A percentile compares a stretch with the other conserved stretches of the same genome.
Conservation (phyloP, 164 flowering plant species). For the Platanus orientalis region DNA sequence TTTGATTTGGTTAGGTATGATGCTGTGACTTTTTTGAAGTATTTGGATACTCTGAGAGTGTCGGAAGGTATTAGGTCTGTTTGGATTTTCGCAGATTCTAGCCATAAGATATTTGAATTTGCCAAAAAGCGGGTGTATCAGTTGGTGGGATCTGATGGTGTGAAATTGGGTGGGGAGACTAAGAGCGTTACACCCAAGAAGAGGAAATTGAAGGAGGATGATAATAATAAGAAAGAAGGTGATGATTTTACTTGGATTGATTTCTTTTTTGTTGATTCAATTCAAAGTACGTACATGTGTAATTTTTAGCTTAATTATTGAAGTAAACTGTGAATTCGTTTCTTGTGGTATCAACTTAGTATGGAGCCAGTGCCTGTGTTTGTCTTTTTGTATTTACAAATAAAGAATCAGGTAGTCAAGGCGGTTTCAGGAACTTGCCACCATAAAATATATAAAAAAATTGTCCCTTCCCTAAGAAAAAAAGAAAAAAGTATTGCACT, state of each 20-base stretch:
- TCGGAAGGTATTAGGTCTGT: slow-evolving; percentile 94
- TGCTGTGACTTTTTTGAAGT: slow-evolving; percentile 92
- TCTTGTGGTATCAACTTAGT: too few species aligned
- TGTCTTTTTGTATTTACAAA: too few species aligned
- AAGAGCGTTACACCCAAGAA: slow-evolving; percentile 42
- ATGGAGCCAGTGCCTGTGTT: too few species aligned
- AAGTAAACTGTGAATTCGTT: too few species aligned
- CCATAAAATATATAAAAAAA: too few species aligned
- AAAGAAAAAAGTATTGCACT: too few species aligned
- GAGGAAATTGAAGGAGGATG: slow-evolving; percentile 47
- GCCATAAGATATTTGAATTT: slow-evolving; percentile 91
- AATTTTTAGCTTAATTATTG: too few species aligned
- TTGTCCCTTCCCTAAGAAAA: too few species aligned
- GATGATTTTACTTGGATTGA: slow-evolving; percentile 1
- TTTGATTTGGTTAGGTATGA: slow-evolving; percentile 60
- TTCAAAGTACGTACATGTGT: too few species aligned
- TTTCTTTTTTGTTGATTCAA: too few species aligned
- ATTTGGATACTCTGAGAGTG: slow-evolving; percentile 88
- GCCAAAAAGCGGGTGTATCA: slow-evolving; percentile 91
- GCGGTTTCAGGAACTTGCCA: too few species aligned
- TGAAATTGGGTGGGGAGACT: slow-evolving; percentile 27
- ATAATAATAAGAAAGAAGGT: slow-evolving; percentile 41
- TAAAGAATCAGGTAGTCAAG: too few species aligned
- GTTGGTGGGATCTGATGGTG: slow-evolving; percentile 48
- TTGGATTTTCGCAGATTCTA: slow-evolving; percentile 96